These are phyloP conservation scores for Saitozyma podzolica DNA, from an alignment of 768 basidiomycete genomes.

Conservation along the genomic window DNA sequence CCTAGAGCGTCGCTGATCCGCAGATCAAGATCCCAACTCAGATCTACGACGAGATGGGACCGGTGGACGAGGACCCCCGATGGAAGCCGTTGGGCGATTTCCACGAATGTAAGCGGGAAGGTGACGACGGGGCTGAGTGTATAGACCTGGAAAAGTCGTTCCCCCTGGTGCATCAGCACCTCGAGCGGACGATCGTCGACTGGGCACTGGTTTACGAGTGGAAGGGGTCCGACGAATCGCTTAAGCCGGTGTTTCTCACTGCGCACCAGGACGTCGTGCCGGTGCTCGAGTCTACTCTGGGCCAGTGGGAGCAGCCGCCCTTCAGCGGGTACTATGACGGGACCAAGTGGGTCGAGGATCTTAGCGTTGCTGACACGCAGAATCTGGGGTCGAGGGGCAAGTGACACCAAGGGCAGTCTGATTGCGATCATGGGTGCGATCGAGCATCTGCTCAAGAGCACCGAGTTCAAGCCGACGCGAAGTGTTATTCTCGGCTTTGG, in stretches of 20 bases:
- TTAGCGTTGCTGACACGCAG: neutral
- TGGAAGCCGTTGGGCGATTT: slow-evolving; percentile 43
- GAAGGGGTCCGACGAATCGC: slow-evolving; percentile 62
- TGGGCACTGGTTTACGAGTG: slow-evolving; percentile 73
- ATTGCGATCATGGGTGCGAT: slow-evolving; percentile 58
- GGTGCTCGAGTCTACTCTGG: slow-evolving; percentile 61
- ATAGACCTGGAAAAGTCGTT: slow-evolving; percentile 51
- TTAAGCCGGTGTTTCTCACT: slow-evolving; percentile 68
- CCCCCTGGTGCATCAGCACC: slow-evolving; percentile 58
- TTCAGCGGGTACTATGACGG: slow-evolving; percentile 60
- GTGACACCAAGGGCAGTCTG: slow-evolving; percentile 68
- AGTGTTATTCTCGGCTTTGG: slow-evolving; percentile 54
- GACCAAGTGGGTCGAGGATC: slow-evolving; percentile 42
- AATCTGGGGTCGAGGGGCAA: slow-evolving; percentile 74
- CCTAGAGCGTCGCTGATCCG: neutral
- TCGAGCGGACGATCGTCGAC: slow-evolving; percentile 72
- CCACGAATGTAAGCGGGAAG: slow-evolving; percentile 26
- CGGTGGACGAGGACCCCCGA: slow-evolving; percentile 34
- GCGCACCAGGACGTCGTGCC: slow-evolving; percentile 63
- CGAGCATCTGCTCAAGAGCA: slow-evolving; percentile 64
- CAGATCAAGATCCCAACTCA: slow-evolving; percentile 42
- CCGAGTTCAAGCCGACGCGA: slow-evolving; percentile 61
- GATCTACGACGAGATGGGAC: slow-evolving; percentile 48
- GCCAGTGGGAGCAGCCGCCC: slow-evolving; percentile 64
- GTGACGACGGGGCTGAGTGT: neutral